Evolutionary conservation across 2,329 filamentous ascomycete species (phyloP).

Genomic region (Triangularia verruculosa): DNA sequence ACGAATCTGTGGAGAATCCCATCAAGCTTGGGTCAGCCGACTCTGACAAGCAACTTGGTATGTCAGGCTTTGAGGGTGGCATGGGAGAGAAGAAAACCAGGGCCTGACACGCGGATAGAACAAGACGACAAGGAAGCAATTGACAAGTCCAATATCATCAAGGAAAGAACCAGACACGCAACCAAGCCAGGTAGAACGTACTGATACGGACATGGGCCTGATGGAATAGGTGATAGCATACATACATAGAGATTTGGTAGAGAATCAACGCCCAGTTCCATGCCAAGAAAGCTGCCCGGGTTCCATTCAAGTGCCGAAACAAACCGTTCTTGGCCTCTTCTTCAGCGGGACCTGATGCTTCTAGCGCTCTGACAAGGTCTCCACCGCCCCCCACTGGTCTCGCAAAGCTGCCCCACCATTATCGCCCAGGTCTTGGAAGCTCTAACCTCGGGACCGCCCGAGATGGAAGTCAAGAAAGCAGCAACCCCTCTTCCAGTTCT

Average conservation of each 20-base stretch:
- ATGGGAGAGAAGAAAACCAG: neutral
- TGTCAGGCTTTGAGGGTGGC: neutral
- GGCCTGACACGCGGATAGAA: slow-evolving; percentile 7
- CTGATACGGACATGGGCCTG: slow-evolving; percentile 19
- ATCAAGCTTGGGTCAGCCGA: slow-evolving; percentile 12
- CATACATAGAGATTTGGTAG: too few species aligned
- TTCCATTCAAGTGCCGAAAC: neutral
- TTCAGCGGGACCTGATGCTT: neutral
- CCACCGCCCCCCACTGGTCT: neutral
- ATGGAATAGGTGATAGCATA: neutral
- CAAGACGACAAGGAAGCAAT: slow-evolving; percentile 23
- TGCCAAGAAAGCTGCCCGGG: neutral
- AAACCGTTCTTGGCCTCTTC: neutral
- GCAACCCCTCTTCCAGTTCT: neutral
- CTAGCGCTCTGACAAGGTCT: neutral
- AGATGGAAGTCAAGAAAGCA: neutral
- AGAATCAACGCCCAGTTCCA: too few species aligned
- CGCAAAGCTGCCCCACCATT: neutral
- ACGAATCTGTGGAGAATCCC: slow-evolving; percentile 16
- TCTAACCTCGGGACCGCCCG: neutral
- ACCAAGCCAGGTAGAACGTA: slow-evolving; percentile 17
- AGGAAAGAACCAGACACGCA: slow-evolving; percentile 11
- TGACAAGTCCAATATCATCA: slow-evolving; percentile 20
- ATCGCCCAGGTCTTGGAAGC: neutral
- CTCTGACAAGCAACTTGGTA: slow-evolving; percentile 20